These are phyloP conservation scores for Hyaloscypha finlandica DNA, from an alignment of 495 filamentous ascomycete species.

Conservation along the genomic window DNA sequence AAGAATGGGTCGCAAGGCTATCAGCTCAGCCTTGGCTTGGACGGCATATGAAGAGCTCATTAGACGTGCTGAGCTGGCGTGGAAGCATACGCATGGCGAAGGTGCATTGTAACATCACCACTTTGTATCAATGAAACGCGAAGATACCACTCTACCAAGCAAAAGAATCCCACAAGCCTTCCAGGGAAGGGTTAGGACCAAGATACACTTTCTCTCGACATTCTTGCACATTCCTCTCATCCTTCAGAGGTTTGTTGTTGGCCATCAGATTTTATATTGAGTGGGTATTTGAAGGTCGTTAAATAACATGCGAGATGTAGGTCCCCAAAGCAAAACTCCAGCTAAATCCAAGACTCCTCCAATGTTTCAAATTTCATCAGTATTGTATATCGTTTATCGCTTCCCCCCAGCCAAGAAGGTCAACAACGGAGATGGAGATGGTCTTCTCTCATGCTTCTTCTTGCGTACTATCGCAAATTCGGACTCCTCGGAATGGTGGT, in stretches of 20 bases:
- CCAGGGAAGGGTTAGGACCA: not conserved
- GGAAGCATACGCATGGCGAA: constrained; percentile 40
- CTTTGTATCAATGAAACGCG: constrained; percentile 19
- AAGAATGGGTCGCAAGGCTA: constrained; percentile 86
- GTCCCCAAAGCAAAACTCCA: constrained; percentile 15
- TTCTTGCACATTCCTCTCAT: not conserved
- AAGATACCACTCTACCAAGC: constrained; percentile 23
- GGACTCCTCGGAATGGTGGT: constrained; percentile 21
- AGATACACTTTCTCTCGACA: not conserved
- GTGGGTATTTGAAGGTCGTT: constrained; percentile 21
- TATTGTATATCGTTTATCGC: constrained; percentile 17
- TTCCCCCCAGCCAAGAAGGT: constrained; percentile 32
- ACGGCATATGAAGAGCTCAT: constrained; percentile 95
- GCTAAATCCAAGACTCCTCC: not conserved
- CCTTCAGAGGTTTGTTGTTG: not conserved
- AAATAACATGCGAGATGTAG: not conserved
- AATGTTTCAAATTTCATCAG: not conserved
- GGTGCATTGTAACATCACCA: constrained; percentile 15
- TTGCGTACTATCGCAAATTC: constrained; percentile 33
- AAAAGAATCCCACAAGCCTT: not conserved
- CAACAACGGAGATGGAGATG: constrained; percentile 32
- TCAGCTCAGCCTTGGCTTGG: constrained; percentile 92
- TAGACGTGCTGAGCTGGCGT: constrained; percentile 67
- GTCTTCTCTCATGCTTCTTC: constrained; percentile 32
- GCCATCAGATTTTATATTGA: constrained; percentile 14